Conservation (phyloP, 106 monocot species). For the Posidonia australis region DNA sequence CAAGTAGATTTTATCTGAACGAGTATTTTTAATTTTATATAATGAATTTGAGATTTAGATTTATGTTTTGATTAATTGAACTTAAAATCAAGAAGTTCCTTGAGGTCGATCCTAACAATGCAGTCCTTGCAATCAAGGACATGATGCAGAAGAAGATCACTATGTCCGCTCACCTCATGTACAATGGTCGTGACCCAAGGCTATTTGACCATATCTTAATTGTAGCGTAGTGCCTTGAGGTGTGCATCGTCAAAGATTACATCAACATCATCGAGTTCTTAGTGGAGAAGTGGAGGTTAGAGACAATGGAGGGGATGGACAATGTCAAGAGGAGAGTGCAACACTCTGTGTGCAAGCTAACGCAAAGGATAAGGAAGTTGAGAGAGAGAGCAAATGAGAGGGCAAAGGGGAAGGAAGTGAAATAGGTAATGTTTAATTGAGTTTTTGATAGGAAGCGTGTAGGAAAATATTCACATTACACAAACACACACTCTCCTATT, state of each 20-base stretch:
- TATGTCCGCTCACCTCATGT: conserved; percentile 81
- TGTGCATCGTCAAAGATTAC: conserved; percentile 64
- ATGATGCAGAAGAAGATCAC: conserved; percentile 74
- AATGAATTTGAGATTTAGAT: no score
- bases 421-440: conserved; percentile 53
- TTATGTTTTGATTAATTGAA: no score
- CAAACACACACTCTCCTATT: no score
- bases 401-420: conserved; percentile 7
- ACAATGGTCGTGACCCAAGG: conserved; percentile 39
- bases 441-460: conserved; percentile 48
- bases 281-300: conserved; percentile 52
- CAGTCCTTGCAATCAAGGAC: conserved; percentile 45
- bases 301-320: conserved; percentile 28
- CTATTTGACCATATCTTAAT: conserved; percentile 56
- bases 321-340: conserved; percentile 38
- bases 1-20: no score
- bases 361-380: conserved; percentile 35
- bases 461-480: no score
- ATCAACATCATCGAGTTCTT: conserved; percentile 58
- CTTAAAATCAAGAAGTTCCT: conserved; percentile 56
- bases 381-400: conserved; percentile 44
- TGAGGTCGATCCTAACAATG: conserved; percentile 44
- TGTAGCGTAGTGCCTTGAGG: conserved; percentile 49
- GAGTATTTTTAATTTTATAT: no score
- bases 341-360: conserved; percentile 56